phyloP scores from a whole-genome alignment of 306 rosid genomes.

The Astragalus membranaceus region DNA sequence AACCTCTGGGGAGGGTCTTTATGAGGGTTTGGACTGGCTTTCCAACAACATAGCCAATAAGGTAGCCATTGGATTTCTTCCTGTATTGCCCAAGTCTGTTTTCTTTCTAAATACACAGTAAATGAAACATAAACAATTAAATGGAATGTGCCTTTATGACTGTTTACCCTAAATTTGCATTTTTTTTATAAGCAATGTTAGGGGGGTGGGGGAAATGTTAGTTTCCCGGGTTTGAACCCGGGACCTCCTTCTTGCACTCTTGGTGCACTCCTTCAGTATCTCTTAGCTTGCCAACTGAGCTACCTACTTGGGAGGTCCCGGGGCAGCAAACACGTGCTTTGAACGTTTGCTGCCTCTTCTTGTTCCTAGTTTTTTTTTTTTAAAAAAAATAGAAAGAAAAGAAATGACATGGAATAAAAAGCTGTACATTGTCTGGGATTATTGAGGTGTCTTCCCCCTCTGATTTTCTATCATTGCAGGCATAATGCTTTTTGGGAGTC shows the following conservation, averaged over 20 bases:
- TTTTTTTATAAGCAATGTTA: too few relatives aligned
- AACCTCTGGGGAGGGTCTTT: constrained; percentile 98
- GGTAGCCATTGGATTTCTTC: constrained; percentile 37
- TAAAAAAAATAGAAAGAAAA: neutral
- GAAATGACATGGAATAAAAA: neutral
- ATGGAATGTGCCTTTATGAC: neutral
- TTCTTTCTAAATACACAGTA: neutral
- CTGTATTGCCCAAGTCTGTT: neutral
- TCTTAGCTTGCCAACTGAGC: too few relatives aligned
- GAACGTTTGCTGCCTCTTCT: neutral
- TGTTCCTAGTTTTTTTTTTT: neutral
- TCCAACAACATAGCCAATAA: constrained; percentile 99
- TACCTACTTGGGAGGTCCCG: too few relatives aligned
- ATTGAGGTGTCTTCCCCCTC: neutral
- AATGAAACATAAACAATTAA: neutral
- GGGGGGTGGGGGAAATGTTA: too few relatives aligned
- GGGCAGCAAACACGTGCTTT: too few relatives aligned
- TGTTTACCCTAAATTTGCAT: neutral
- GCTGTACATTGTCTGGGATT: neutral
- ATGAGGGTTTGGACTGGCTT: constrained; percentile 98
- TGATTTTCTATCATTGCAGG: constrained; percentile 37
- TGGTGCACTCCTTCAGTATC: too few relatives aligned
- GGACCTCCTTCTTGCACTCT: too few relatives aligned
- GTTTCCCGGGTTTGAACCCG: too few relatives aligned
- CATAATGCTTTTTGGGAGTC: constrained; percentile 43